These are phyloP conservation scores for Parastagonospora nodorum DNA, from an alignment of 2,329 filamentous ascomycete genomes.

Conservation along the genomic window DNA sequence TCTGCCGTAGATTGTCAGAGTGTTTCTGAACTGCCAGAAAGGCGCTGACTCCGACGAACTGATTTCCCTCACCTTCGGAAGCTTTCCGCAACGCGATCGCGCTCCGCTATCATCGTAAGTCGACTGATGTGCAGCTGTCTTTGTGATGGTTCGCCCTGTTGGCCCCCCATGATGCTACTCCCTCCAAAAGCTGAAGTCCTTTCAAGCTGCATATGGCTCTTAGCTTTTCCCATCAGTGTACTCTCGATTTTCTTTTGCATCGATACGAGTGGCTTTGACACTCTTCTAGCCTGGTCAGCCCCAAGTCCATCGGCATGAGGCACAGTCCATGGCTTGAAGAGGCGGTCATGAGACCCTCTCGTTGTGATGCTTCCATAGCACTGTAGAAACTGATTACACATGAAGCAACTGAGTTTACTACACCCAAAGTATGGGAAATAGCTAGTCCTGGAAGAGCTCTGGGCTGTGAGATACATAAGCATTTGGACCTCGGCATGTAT, in stretches of 20 bases:
- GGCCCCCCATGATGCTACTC: constrained; percentile 18
- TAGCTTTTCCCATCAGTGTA: constrained; percentile 13
- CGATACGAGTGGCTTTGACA: constrained; percentile 14
- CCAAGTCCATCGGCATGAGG: constrained; percentile 17
- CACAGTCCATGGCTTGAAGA: constrained; percentile 29
- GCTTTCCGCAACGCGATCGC: background rate
- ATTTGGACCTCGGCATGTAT: constrained; percentile 30
- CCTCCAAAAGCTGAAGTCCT: constrained; percentile 25
- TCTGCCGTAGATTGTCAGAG: too few relatives aligned
- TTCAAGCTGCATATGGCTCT: constrained; percentile 12
- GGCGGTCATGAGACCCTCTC: constrained; percentile 27
- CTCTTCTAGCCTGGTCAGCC: constrained; percentile 17
- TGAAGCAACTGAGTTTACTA: constrained; percentile 31
- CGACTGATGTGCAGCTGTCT: background rate
- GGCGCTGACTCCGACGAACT: too few relatives aligned
- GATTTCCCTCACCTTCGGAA: background rate
- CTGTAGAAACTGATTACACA: constrained; percentile 22
- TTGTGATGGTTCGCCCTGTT: background rate
- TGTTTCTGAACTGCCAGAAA: too few relatives aligned
- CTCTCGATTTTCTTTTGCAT: constrained; percentile 24
- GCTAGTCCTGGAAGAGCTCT: constrained; percentile 3
- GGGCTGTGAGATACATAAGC: constrained; percentile 18
- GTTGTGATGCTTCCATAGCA: constrained; percentile 21
- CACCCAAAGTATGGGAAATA: constrained; percentile 27
- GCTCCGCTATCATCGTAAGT: background rate